phyloP scores from a whole-genome alignment of 352 stramenopile genomes.

The Globisporangium alternatum region DNA sequence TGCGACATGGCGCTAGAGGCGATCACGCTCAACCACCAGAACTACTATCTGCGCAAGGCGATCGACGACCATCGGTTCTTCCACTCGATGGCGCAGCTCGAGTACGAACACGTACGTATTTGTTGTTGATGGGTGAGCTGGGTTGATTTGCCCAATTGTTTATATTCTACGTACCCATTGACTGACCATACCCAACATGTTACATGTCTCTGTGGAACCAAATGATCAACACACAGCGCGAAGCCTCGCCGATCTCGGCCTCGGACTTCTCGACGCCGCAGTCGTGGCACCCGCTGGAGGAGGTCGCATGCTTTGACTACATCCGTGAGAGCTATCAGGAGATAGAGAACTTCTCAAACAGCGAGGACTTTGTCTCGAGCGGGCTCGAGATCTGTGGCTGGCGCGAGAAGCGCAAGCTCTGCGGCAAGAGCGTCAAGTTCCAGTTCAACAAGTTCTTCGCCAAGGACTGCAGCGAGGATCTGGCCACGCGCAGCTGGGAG shows the following conservation, averaged over 20 bases:
- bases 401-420: conserved; percentile 57
- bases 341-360: conserved; percentile 45
- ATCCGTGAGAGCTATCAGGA: conserved; percentile 52
- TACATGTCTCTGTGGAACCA: not conserved
- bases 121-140: not conserved
- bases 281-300: conserved; percentile 38
- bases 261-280: conserved; percentile 29
- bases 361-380: conserved; percentile 46
- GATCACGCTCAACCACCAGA: conserved; percentile 44
- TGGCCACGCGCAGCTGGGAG: conserved; percentile 46
- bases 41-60: conserved; percentile 42
- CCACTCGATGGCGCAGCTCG: conserved; percentile 57
- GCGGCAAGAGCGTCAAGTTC: conserved; percentile 51
- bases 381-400: conserved; percentile 57
- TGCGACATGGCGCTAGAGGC: conserved; percentile 39
- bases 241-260: conserved; percentile 23
- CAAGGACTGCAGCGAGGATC: conserved; percentile 48
- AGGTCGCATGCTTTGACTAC: conserved; percentile 35
- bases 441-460: conserved; percentile 59
- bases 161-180: not conserved
- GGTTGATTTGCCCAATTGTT: not conserved
- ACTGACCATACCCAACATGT: not conserved
- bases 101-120: conserved; percentile 52
- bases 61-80: conserved; percentile 58
- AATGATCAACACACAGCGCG: conserved; percentile 20